Conservation (phyloP, 192 early-diverging fungal genomes). For the Coemansia sp. region DNA sequence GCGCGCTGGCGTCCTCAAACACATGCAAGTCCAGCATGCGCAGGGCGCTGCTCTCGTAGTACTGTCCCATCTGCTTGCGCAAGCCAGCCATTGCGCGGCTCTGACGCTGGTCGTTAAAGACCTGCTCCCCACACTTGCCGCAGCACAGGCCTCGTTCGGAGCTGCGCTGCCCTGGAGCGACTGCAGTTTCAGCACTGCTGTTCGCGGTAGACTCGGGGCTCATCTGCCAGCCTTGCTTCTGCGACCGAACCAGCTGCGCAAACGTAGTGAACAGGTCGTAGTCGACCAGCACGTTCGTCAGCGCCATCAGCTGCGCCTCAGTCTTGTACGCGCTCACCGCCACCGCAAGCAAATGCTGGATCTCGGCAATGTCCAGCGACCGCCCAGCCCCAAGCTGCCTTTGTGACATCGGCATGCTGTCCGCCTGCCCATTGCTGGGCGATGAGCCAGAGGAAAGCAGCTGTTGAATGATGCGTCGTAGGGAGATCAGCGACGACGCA, state of each 20-base stretch:
- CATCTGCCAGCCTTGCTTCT: constrained; percentile 52
- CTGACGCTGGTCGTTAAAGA: constrained; percentile 49
- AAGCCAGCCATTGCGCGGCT: constrained; percentile 26
- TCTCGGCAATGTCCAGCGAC: constrained; percentile 45
- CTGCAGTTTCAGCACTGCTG: background rate
- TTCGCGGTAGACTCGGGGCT: background rate
- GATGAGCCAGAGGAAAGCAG: constrained; percentile 24
- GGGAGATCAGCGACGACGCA: constrained; percentile 48
- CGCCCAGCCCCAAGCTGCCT: constrained; percentile 17
- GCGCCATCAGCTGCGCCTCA: constrained; percentile 51
- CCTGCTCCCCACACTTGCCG: constrained; percentile 19
- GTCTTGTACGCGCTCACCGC: constrained; percentile 56
- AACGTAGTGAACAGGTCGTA: constrained; percentile 52
- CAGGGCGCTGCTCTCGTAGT: constrained; percentile 40
- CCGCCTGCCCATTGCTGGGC: background rate
- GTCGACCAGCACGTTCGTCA: constrained; percentile 52
- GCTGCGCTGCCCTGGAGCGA: background rate
- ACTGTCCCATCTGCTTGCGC: constrained; percentile 38
- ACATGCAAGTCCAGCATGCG: constrained; percentile 52
- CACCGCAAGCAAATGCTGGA: constrained; percentile 50
- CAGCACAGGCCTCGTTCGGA: constrained; percentile 18
- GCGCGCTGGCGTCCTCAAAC: constrained; percentile 50
- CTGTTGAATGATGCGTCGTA: constrained; percentile 50
- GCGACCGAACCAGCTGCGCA: constrained; percentile 52
- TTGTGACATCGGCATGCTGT: background rate